These are phyloP conservation scores for Xylaria hypoxylon DNA, from an alignment of 2,329 filamentous ascomycete genomes.

Conservation along the genomic window DNA sequence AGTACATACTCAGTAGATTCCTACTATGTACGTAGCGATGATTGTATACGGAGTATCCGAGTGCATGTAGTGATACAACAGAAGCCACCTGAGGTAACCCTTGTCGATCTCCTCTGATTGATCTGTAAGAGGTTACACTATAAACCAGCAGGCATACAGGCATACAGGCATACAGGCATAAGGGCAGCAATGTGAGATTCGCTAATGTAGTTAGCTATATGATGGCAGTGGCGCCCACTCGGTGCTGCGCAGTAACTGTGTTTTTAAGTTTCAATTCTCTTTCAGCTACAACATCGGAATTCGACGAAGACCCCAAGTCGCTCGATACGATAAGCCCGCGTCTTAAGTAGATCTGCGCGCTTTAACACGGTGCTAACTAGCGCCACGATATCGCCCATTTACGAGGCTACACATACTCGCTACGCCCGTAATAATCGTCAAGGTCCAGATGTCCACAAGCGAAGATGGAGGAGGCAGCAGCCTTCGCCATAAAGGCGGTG, in stretches of 20 bases:
- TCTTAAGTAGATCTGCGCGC: neutral
- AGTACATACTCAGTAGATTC: neutral
- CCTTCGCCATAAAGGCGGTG: conserved; percentile 20
- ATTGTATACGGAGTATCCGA: conserved; percentile 4
- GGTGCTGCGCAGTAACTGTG: conserved; percentile 5
- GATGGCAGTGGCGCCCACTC: conserved; percentile 32
- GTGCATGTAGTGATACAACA: conserved; percentile 12
- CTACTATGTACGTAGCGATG: neutral
- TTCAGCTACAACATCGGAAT: conserved; percentile 8
- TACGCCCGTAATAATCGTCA: neutral
- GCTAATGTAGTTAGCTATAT: conserved; percentile 28
- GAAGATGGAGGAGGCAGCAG: conserved; percentile 24
- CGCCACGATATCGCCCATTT: conserved; percentile 3
- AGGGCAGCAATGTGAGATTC: conserved; percentile 10
- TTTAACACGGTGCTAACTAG: neutral
- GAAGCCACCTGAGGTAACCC: conserved; percentile 27
- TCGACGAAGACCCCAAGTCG: neutral
- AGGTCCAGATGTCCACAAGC: conserved; percentile 57
- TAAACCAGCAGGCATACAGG: conserved; percentile 17
- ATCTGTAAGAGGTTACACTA: conserved; percentile 21
- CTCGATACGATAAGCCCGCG: neutral
- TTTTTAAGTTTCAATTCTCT: conserved; percentile 5
- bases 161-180: too few species aligned
- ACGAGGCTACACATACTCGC: neutral
- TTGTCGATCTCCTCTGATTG: conserved; percentile 21